Conservation (phyloP, 345 rosid species). For the Raphanus sativus region DNA sequence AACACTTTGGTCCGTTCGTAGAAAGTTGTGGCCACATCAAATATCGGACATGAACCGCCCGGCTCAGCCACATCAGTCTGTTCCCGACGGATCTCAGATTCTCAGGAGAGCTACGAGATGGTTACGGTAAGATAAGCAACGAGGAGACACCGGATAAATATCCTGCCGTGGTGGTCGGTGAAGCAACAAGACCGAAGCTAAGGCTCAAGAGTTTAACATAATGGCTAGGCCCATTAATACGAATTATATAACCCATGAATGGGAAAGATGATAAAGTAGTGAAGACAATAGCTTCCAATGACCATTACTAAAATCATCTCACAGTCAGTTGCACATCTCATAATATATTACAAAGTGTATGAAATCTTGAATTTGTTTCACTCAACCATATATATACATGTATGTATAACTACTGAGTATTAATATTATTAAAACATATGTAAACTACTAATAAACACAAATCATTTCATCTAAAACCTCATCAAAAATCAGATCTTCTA, state of each 20-base stretch:
- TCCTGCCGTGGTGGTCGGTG: conserved; percentile 29
- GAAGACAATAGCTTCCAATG: neutral
- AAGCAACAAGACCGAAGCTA: neutral
- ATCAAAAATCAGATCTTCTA: neutral
- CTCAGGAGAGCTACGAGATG: neutral
- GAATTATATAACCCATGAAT: neutral
- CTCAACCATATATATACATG: neutral
- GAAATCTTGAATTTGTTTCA: neutral
- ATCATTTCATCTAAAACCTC: conserved; percentile 1
- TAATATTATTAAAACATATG: neutral
- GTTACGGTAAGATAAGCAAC: neutral
- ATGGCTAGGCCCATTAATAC: conserved; percentile 14
- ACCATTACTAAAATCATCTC: neutral
- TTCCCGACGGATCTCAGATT: neutral
- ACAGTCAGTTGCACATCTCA: neutral
- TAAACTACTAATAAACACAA: conserved; percentile 1
- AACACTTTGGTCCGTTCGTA: conserved; percentile 87
- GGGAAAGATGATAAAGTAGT: neutral
- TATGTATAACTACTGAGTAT: neutral
- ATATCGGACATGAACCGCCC: conserved; percentile 16
- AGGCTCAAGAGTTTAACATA: conserved; percentile 25
- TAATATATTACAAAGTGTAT: neutral
- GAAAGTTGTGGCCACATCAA: conserved; percentile 71
- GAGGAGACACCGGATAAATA: neutral
- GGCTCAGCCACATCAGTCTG: conserved; percentile 32